Percentiles rank a stretch among this genome's conserved stretches.
Evolutionary conservation across 2,329 filamentous ascomycete species (phyloP).

Genomic region (Colletotrichum siamense): DNA sequence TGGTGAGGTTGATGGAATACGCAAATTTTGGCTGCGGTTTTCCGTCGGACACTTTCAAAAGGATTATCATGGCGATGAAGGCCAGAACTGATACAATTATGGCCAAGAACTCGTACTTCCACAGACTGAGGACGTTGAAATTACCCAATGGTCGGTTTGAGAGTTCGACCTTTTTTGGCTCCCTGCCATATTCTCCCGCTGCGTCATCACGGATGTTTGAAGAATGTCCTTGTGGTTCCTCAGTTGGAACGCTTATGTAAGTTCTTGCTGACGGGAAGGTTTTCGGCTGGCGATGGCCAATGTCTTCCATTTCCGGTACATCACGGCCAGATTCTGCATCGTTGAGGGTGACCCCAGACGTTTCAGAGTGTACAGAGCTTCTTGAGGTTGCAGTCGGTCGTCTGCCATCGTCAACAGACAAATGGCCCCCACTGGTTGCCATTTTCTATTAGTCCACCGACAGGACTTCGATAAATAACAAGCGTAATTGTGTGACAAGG

Average conservation of each 20-base stretch:
- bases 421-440: background rate
- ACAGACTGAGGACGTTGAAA: background rate
- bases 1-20: background rate
- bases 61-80: background rate
- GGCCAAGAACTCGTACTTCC: background rate
- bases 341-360: background rate
- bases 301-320: accelerated
- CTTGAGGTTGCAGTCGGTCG: background rate
- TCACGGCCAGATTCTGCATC: background rate
- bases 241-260: background rate
- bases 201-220: accelerated
- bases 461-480: background rate
- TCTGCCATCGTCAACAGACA: background rate
- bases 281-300: background rate
- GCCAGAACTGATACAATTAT: background rate
- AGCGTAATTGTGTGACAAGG: background rate
- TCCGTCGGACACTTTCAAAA: background rate
- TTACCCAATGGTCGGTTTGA: background rate
- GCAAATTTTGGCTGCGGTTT: background rate
- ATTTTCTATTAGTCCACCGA: background rate
- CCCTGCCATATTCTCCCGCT: accelerated
- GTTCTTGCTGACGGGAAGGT: background rate
- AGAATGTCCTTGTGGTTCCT: background rate
- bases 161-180: background rate
- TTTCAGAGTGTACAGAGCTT: background rate